A percentile compares a stretch with the other conserved stretches of the same genome.
phyloP scores from a whole-genome alignment of 148 eudicot genomes.

The Rhododendron vialii region DNA sequence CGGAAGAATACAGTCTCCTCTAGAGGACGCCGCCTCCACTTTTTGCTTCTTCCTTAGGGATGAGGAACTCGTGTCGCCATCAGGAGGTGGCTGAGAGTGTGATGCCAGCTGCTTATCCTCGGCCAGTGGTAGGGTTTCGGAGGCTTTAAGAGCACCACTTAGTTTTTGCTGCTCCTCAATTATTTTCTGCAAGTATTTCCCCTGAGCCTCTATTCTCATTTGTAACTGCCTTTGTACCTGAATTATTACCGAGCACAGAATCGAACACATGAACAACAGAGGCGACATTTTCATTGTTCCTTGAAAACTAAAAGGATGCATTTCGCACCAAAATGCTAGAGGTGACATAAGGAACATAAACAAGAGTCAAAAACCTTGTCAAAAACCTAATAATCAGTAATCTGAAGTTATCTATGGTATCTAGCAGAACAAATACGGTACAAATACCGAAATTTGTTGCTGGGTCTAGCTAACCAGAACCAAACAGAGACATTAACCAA shows the following conservation, averaged over 20 bases:
- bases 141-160: conserved; percentile 32
- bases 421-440: not conserved
- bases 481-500: not conserved
- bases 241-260: not conserved
- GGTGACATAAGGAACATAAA: not conserved
- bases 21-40: conserved; percentile 22
- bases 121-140: conserved; percentile 31
- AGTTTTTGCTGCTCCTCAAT: conserved; percentile 81
- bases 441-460: not conserved
- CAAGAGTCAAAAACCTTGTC: not conserved
- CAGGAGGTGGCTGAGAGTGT: conserved; percentile 25
- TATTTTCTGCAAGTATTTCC: conserved; percentile 81
- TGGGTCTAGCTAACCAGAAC: not conserved
- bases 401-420: not conserved
- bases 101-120: conserved; percentile 23
- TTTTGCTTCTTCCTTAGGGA: conserved; percentile 57
- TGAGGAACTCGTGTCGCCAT: conserved; percentile 22
- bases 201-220: conserved; percentile 89
- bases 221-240: conserved; percentile 90
- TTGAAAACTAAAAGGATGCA: not conserved
- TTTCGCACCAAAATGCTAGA: not conserved
- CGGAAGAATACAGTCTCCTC: conserved; percentile 2
- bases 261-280: not conserved
- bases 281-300: not conserved
- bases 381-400: not conserved